These are phyloP conservation scores for Boehmeria nivea DNA, from an alignment of 306 rosid species.

Conservation along the genomic window DNA sequence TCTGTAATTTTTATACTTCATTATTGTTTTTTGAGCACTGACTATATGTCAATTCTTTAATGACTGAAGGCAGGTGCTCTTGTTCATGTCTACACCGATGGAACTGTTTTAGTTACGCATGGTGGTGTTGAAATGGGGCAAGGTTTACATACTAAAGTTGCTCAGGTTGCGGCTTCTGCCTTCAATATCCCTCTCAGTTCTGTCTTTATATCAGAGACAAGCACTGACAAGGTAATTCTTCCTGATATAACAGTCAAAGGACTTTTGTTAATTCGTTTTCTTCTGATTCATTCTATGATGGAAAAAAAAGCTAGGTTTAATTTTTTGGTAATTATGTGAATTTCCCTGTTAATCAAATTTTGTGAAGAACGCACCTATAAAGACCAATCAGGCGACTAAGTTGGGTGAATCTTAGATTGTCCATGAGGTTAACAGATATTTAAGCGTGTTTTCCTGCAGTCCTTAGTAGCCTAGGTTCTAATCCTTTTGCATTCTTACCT, in stretches of 20 bases:
- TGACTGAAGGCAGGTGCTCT: conserved; percentile 88
- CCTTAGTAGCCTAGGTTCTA: too few species aligned
- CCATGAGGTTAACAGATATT: too few species aligned
- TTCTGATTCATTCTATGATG: too few species aligned
- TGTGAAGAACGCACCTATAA: too few species aligned
- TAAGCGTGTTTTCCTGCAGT: too few species aligned
- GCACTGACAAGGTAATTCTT: conserved; percentile 82
- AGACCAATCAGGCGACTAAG: too few species aligned
- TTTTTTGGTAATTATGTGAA: neutral
- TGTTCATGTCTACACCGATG: conserved; percentile 94
- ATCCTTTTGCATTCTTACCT: too few species aligned
- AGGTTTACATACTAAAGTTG: conserved; percentile 94
- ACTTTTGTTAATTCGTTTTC: too few species aligned
- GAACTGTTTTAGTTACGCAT: conserved; percentile 89
- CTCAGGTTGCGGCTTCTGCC: conserved; percentile 96
- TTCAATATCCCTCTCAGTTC: conserved; percentile 77
- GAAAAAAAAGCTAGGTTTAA: neutral
- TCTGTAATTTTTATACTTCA: neutral
- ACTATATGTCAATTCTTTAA: conserved; percentile 7
- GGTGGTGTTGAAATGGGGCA: conserved; percentile 99
- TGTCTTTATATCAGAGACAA: conserved; percentile 89
- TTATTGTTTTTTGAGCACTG: neutral
- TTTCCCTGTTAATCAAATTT: too few species aligned
- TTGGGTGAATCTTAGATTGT: too few species aligned
- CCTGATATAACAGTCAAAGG: neutral